Evolutionary conservation across 257 asterid genomes (phyloP), one percentile per base, ranked within the genome.

Genomic region (Solanum etuberosum): DNA sequence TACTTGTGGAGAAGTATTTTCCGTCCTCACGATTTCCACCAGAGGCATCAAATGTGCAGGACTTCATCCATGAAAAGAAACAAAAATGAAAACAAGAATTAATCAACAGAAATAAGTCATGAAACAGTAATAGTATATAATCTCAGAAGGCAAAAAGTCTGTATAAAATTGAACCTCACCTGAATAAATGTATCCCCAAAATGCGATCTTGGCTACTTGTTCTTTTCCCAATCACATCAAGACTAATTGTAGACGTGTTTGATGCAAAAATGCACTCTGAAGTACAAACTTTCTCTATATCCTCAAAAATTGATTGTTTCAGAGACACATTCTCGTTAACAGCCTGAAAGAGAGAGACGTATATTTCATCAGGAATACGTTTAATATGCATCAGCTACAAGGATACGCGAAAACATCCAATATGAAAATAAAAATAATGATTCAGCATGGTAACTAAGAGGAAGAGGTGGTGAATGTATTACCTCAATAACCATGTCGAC

Each of bases 401-500:
- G 63, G 38, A 43, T 14, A 6, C 23, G 57, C 2, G 23, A 38
- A 38, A 38, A 7, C 5, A 25, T 25, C 29, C 83, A 42, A 15
- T n/a, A 23, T 38, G 34, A 16, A 7, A 7, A 46, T 78, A 77
- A 57, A 54, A 51, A 18, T 18, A 51, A 54, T 57, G 65, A 57
- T 57, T 21, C 27, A 57, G 37, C 37, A 68, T 31, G 76, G 37
- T 15, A 27, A 27, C 23, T 42, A 7, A 4, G 5, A 14, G 11
- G 27, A 42, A 21, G 68, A 23, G 27, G 2, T 59, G 63, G 86
- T 86, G 59, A 27, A 63, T n/a, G 10, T 59, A 37, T 65, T 83
- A 93, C 95, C 95, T 91, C 95, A 88, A 93, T 91, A 86, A 92
- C 94, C 83, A 93, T 88, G 85, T 93, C 93, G 71, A 91, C 94